A percentile compares a stretch with the other conserved stretches of the same genome.
These are phyloP conservation scores for Trichoderma semiorbis DNA, from an alignment of 2,329 filamentous ascomycete genomes.

Conservation along the genomic window DNA sequence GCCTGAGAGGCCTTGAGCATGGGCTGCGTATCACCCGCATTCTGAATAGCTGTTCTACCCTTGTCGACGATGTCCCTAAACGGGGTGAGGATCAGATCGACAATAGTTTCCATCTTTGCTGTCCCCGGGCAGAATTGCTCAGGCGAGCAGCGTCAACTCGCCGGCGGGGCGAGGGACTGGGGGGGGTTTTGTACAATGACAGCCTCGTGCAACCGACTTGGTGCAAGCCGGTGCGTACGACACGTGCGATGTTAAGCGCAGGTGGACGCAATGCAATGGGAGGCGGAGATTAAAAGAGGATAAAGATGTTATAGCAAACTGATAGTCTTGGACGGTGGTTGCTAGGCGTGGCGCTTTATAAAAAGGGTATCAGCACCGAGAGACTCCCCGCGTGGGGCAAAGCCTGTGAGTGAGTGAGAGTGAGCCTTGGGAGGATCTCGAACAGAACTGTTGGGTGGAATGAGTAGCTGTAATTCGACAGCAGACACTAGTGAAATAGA, in stretches of 20 bases:
- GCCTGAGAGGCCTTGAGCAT: constrained; percentile 51
- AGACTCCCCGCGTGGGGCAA: constrained; percentile 1
- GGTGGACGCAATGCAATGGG: neutral
- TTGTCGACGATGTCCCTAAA: constrained; percentile 54
- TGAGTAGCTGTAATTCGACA: neutral
- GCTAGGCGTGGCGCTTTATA: constrained; percentile 8
- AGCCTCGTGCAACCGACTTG: neutral
- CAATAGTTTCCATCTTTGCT: constrained; percentile 38
- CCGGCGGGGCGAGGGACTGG: constrained; percentile 4
- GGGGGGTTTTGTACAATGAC: constrained; percentile 5
- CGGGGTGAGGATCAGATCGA: constrained; percentile 46
- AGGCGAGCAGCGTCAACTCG: neutral
- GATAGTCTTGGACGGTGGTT: constrained; percentile 3
- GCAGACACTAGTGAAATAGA: neutral
- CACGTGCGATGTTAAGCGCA: constrained; percentile 8
- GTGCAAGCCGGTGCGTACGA: neutral
- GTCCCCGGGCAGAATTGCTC: neutral
- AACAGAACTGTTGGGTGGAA: neutral
- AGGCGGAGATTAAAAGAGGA: constrained; percentile 16
- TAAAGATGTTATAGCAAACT: constrained; percentile 1
- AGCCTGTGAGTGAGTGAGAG: neutral
- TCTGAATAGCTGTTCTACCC: constrained; percentile 44
- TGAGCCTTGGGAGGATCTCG: neutral
- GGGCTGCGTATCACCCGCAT: constrained; percentile 41
- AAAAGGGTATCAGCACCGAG: neutral